These are phyloP conservation scores for Delonix regia DNA, from an alignment of 306 rosid species.

Conservation along the genomic window DNA sequence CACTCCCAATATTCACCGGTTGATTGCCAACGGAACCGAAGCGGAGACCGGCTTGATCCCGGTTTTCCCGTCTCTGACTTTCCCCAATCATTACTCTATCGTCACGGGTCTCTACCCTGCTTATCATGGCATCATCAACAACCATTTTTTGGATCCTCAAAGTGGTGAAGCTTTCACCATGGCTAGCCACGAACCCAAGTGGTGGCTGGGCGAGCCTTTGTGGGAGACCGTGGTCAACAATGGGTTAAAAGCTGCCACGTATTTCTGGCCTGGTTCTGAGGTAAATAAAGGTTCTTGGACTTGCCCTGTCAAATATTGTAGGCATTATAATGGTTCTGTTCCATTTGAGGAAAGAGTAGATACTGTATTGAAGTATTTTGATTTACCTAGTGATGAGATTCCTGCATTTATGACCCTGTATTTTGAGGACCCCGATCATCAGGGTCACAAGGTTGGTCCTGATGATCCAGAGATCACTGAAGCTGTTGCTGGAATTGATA, in stretches of 20 bases:
- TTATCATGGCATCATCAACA: constrained; percentile 87
- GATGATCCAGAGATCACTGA: constrained; percentile 87
- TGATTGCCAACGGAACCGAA: constrained; percentile 84
- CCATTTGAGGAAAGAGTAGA: constrained; percentile 88
- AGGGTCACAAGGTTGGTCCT: constrained; percentile 88
- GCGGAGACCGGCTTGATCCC: constrained; percentile 88
- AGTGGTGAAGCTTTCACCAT: constrained; percentile 71
- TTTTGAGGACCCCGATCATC: constrained; percentile 99
- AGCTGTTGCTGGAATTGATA: constrained; percentile 80
- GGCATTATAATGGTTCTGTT: constrained; percentile 68
- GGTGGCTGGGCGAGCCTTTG: constrained; percentile 98
- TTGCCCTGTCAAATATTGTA: constrained; percentile 60
- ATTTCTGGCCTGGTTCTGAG: constrained; percentile 98
- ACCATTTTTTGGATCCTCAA: constrained; percentile 71
- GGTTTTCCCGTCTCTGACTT: constrained; percentile 87
- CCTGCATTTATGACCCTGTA: constrained; percentile 90
- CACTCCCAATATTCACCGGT: constrained; percentile 71
- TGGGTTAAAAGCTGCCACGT: constrained; percentile 82
- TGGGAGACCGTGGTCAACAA: constrained; percentile 87
- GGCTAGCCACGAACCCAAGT: constrained; percentile 83
- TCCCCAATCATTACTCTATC: constrained; percentile 93
- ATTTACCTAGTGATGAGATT: constrained; percentile 67
- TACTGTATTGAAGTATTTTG: constrained; percentile 61
- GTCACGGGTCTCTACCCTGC: constrained; percentile 96
- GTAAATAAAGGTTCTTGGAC: constrained; percentile 92